Percentiles rank a stretch among this genome's conserved stretches.
Evolutionary conservation across 2,329 filamentous ascomycete genomes (phyloP).

Genomic region (Fusarium xyrophilum): DNA sequence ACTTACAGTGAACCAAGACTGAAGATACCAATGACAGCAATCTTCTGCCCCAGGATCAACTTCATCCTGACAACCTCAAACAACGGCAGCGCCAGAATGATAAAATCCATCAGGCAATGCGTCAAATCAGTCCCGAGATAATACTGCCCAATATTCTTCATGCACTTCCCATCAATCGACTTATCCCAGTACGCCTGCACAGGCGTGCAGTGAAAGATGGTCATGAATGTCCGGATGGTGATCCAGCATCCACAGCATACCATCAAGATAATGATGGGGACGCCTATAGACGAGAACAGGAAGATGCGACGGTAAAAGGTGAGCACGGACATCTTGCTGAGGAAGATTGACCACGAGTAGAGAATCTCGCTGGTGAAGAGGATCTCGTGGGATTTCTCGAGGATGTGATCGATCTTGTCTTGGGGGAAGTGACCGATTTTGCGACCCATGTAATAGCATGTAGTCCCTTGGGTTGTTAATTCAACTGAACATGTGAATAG

Average conservation of each 20-base stretch:
- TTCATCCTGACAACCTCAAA: slow-evolving; percentile 19
- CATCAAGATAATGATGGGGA: slow-evolving; percentile 40
- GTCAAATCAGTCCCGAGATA: slow-evolving; percentile 27
- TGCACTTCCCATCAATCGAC: slow-evolving; percentile 12
- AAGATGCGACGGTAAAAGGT: slow-evolving; percentile 44
- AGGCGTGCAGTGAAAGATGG: slow-evolving; percentile 29
- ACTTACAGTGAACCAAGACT: slow-evolving; percentile 24
- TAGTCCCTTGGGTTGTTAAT: slow-evolving; percentile 18
- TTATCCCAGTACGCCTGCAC: slow-evolving; percentile 30
- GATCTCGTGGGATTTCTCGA: slow-evolving; percentile 21
- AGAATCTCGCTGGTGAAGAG: slow-evolving; percentile 26
- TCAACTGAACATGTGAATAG: neutral
- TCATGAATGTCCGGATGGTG: slow-evolving; percentile 34
- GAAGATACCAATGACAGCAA: slow-evolving; percentile 25
- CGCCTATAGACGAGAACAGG: slow-evolving; percentile 35
- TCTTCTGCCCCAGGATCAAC: slow-evolving; percentile 20
- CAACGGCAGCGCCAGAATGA: slow-evolving; percentile 21
- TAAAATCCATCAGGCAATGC: slow-evolving; percentile 26
- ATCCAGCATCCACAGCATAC: slow-evolving; percentile 39
- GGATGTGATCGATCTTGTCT: slow-evolving; percentile 12
- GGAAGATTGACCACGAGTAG: slow-evolving; percentile 41
- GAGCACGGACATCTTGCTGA: slow-evolving; percentile 42
- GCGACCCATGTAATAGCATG: slow-evolving; percentile 18
- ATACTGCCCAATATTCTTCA: slow-evolving; percentile 8
- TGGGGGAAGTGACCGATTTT: slow-evolving; percentile 13